Percentiles rank a stretch among this genome's conserved stretches.
phyloP scores from a whole-genome alignment of 257 asterid species.

The Solanum piurae region DNA sequence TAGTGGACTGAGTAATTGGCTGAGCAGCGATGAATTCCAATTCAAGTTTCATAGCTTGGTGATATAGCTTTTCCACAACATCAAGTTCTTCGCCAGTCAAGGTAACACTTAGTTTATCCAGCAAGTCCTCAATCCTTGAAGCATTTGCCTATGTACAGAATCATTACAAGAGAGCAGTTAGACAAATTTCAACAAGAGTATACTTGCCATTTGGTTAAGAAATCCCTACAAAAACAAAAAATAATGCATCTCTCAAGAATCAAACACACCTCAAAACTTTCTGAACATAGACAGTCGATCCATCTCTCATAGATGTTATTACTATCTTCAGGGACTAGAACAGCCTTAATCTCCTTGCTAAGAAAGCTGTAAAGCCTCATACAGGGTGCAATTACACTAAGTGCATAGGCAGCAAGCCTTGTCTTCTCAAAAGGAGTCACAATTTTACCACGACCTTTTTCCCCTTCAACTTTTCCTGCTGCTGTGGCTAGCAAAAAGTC shows the following conservation, averaged over 20 bases:
- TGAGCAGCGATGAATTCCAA: slow-evolving; percentile 51
- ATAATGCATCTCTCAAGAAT: not conserved
- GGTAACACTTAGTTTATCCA: slow-evolving; percentile 47
- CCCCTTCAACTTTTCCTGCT: slow-evolving; percentile 50
- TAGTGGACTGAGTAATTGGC: slow-evolving; percentile 23
- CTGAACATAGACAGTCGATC: slow-evolving; percentile 42
- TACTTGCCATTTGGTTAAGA: not conserved
- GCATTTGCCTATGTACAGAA: slow-evolving; percentile 42
- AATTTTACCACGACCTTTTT: slow-evolving; percentile 35
- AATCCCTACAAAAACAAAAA: not conserved
- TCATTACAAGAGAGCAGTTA: slow-evolving; percentile 11
- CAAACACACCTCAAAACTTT: slow-evolving; percentile 42
- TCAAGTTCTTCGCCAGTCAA: slow-evolving; percentile 65
- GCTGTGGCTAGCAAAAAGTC: slow-evolving; percentile 64
- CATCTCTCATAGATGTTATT: slow-evolving; percentile 45
- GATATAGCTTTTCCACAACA: slow-evolving; percentile 55
- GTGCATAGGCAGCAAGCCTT: slow-evolving; percentile 53
- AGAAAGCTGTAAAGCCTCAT: slow-evolving; percentile 56
- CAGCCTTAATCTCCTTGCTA: slow-evolving; percentile 35
- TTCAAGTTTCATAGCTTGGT: slow-evolving; percentile 51
- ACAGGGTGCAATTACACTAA: slow-evolving; percentile 59
- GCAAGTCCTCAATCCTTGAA: slow-evolving; percentile 50
- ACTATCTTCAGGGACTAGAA: slow-evolving; percentile 27
- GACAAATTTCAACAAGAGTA: slow-evolving; percentile 3
- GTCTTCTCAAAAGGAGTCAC: slow-evolving; percentile 70